Conservation (phyloP, 148 eudicot species). For the Selenicereus undatus region DNA sequence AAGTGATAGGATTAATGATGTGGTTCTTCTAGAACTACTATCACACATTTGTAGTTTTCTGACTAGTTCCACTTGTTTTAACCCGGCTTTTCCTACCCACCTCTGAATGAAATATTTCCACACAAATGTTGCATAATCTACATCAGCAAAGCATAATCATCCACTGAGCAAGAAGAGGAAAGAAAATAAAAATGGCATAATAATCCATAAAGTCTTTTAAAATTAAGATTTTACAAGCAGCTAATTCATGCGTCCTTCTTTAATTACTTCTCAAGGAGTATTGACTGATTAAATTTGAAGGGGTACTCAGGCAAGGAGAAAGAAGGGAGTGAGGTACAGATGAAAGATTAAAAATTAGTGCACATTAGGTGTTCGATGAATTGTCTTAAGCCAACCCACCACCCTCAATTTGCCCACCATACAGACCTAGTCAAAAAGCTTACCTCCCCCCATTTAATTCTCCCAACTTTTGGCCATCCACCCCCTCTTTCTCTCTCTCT, state of each 20-base stretch:
- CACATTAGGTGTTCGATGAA: not conserved
- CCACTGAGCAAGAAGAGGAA: too few relatives aligned
- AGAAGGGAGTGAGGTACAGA: not conserved
- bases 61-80: too few relatives aligned
- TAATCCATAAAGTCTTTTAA: not conserved
- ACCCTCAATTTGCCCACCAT: not conserved
- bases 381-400: not conserved
- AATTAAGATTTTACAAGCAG: too few relatives aligned
- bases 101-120: not conserved
- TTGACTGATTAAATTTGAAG: too few relatives aligned
- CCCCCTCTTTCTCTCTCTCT: not conserved
- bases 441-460: not conserved
- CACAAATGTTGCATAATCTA: not conserved
- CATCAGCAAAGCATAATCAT: not conserved
- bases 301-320: not conserved
- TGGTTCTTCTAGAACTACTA: too few relatives aligned
- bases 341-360: not conserved
- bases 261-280: not conserved
- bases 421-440: not conserved
- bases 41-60: too few relatives aligned
- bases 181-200: too few relatives aligned
- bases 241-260: not conserved
- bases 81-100: too few relatives aligned
- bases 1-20: too few relatives aligned
- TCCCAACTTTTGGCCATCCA: not conserved